Evolutionary conservation across 2,329 filamentous ascomycete genomes (phyloP).

Genomic region (Bipolaris oryzae): DNA sequence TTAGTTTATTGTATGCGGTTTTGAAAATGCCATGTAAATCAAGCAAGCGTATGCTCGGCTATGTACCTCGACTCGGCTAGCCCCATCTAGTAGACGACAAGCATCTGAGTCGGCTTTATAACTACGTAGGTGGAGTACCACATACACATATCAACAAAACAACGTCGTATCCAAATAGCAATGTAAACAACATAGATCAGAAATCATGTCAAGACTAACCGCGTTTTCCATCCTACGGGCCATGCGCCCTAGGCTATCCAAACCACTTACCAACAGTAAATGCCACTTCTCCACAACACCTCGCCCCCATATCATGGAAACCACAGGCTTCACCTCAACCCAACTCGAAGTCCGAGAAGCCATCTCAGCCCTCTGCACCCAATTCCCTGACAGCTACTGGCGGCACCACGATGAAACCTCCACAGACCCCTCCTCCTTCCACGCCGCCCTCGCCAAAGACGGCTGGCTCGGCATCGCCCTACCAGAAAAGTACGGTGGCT

Average conservation of each 20-base stretch:
- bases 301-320: conserved; percentile 67
- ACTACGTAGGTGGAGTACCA: not conserved
- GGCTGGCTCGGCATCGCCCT: conserved; percentile 84
- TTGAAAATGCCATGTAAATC: not conserved
- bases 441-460: conserved; percentile 73
- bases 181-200: not conserved
- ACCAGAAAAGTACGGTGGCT: conserved; percentile 74
- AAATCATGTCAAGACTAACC: not conserved
- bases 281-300: conserved; percentile 40
- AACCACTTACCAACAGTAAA: not conserved
- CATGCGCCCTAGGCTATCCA: not conserved
- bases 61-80: not conserved
- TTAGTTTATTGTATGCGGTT: not conserved
- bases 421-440: conserved; percentile 75
- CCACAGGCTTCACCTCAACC: conserved; percentile 72
- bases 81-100: not conserved
- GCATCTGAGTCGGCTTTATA: conserved; percentile 6
- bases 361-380: conserved; percentile 69
- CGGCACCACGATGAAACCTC: conserved; percentile 72
- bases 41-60: not conserved
- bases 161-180: not conserved
- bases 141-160: not conserved
- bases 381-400: conserved; percentile 78
- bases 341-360: conserved; percentile 76
- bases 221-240: not conserved